Evolutionary conservation across 345 rosid species (phyloP).

Genomic region (Luvunga scandens): DNA sequence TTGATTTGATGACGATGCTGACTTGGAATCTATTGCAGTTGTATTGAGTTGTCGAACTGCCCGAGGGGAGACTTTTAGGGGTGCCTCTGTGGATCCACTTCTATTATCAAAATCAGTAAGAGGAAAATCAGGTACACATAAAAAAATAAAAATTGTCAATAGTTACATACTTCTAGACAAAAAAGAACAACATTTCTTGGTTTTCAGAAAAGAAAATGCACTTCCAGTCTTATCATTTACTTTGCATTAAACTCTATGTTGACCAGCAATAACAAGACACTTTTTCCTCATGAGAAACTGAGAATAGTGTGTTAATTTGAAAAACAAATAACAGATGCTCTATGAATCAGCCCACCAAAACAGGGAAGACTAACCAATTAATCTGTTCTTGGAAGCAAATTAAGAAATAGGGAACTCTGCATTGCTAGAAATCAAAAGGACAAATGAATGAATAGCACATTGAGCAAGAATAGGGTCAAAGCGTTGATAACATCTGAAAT

Average conservation of each 20-base stretch:
- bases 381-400: not conserved
- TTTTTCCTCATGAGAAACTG: not conserved
- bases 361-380: not conserved
- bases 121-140: not conserved
- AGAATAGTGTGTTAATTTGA: not conserved
- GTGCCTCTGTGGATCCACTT: slow-evolving; percentile 59
- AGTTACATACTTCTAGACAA: not conserved
- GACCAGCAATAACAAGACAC: not conserved
- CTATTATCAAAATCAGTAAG: slow-evolving; percentile 33
- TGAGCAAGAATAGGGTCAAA: not conserved
- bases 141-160: not conserved
- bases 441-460: not conserved
- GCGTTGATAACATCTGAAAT: not conserved
- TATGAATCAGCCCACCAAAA: not conserved
- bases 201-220: not conserved
- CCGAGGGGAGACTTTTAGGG: slow-evolving; percentile 72
- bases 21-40: slow-evolving; percentile 47
- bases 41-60: slow-evolving; percentile 73
- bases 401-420: not conserved
- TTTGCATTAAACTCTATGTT: not conserved
- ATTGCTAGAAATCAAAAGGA: not conserved
- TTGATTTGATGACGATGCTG: slow-evolving; percentile 53
- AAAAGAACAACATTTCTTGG: not conserved
- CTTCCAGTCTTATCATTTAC: not conserved
- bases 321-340: not conserved